phyloP scores from a whole-genome alignment of 768 basidiomycete species.

The Trametes sanguinea region DNA sequence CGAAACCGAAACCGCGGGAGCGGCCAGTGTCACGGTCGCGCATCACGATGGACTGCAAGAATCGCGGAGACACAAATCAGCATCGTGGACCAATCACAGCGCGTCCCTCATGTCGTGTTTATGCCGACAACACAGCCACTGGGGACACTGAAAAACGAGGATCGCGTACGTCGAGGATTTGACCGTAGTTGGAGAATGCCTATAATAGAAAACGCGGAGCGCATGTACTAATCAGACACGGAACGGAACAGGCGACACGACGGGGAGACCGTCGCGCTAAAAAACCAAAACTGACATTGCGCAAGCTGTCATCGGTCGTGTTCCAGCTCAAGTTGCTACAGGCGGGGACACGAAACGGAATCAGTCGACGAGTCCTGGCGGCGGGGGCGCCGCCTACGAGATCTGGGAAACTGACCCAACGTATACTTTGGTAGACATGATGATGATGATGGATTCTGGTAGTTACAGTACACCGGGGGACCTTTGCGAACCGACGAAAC shows the following conservation, averaged over 20 bases:
- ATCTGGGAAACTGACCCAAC: constrained; percentile 85
- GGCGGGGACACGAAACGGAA: constrained; percentile 39
- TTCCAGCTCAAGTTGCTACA: constrained; percentile 94
- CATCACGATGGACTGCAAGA: constrained; percentile 90
- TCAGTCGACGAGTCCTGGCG: constrained; percentile 38
- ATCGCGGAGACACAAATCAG: constrained; percentile 34
- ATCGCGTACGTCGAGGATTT: constrained; percentile 84
- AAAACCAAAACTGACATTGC: constrained; percentile 74
- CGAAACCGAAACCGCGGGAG: constrained; percentile 97
- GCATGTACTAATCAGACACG: constrained; percentile 52
- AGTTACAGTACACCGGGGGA: constrained; percentile 56
- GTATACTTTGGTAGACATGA: constrained; percentile 86
- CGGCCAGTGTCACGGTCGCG: constrained; percentile 97
- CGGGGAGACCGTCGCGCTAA: constrained; percentile 22
- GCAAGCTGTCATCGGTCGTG: constrained; percentile 91
- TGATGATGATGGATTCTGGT: constrained; percentile 38
- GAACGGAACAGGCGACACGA: constrained; percentile 23
- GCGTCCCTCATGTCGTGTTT: constrained; percentile 11
- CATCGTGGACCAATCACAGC: constrained; percentile 9
- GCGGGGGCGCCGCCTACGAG: constrained; percentile 33
- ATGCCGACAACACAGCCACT: constrained; percentile 25
- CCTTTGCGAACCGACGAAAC: constrained; percentile 55
- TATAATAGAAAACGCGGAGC: constrained; percentile 46
- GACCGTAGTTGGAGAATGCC: constrained; percentile 84
- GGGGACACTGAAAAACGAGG: constrained; percentile 9